Evolutionary conservation across 2,329 filamentous ascomycete species (phyloP), one percentile per base, ranked within the genome.

Genomic region (Aquanectria penicillioides): DNA sequence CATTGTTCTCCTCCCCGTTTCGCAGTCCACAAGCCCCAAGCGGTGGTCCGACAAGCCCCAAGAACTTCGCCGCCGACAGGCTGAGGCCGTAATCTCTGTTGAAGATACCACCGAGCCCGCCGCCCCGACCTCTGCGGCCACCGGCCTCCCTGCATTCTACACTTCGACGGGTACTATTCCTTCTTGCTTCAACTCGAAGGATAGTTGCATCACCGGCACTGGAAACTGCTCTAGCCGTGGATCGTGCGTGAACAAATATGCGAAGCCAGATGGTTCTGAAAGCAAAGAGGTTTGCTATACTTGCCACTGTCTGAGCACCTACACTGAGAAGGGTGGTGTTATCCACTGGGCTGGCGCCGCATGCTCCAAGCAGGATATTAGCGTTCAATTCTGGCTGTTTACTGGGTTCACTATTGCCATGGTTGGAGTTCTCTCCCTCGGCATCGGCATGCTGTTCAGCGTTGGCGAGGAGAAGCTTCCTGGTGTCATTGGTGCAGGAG

Each of bases 401-500:
- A 85, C 86, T 11, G 87, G 89, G 7, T 90, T 95, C 68, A 89
- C 86, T 4, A 78, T 97, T 43, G 77, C 88, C 31, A 80, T 96
- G 62, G 78, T 95, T 2, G 84, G 86, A 41, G 77, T 91, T 31
- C 78, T 96, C 23, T 83, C 82, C 31, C 89, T 90, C 73, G 88
- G 87, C 10, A 89, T 98, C 67, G 87, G 89, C 6, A 80, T 97
- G 82, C 76, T 99, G 51, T 95, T 90, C 76, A 89, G 81, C 62
- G 91, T 98, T 70, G 95, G 94, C 28, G 86, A 91, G 74, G 89
- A 97, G 80, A 90, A 93, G 77, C 81, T 98, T 64, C 95, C 95
- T 0, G 93, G 93, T 68, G 94, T 99, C 8, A 94, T 99, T 75
- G 93, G 93, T n/a, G 95, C 95, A 43, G 95, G 95, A 63, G 94